Evolutionary conservation across 306 rosid genomes (phyloP), one percentile per base, ranked within the genome.

Genomic region (Malus domestica): DNA sequence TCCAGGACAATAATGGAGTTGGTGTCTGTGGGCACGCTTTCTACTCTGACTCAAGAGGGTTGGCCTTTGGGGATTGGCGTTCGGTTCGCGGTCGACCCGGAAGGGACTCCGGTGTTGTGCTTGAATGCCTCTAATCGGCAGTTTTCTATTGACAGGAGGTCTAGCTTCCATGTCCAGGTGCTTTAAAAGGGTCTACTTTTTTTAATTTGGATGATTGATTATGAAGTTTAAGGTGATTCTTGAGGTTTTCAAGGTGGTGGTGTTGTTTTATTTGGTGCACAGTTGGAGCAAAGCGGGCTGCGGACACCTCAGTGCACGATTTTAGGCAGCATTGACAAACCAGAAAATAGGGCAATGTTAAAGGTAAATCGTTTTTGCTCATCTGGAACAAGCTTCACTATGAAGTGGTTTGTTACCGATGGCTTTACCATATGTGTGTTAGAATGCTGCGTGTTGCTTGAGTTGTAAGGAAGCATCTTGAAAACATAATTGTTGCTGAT

Each of bases 161-260:
- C 97, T 67, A 88, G 93, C 54, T 93, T 94, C 55, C 97, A 94
- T 80, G 96, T 92, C 79, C 93, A 90, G 96, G 96, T 91, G 74
- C 61, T 61, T 60, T 14, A 9, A 65, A 13, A 25, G 63, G 71
- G 12, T 22, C 7, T 4, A 1, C 6, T 33, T 33, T 65, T 65
- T 51, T 5, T 8, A 10, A 3, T 51, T 2, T 23, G 27, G 27
- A 75, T 70, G 19, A n/a, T 25, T 11, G 62, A 7, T 73, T 57
- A 9, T 69, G 1, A 27, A 30, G 15, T 30, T 40, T 23, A 22
- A 45, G 57, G 19, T 33, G 20, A n/a, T 30, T 46, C 72, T 57
- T 55, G 45, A 14, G 66, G 66, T 22, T 30, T 51, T 27, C 46
- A 45, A 30, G 16, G 8, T 23, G 70, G 49, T 66, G 15, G 38